Base-by-base conservation (phyloP, 306 rosid genomes). In the Rubus idaeus region DNA sequence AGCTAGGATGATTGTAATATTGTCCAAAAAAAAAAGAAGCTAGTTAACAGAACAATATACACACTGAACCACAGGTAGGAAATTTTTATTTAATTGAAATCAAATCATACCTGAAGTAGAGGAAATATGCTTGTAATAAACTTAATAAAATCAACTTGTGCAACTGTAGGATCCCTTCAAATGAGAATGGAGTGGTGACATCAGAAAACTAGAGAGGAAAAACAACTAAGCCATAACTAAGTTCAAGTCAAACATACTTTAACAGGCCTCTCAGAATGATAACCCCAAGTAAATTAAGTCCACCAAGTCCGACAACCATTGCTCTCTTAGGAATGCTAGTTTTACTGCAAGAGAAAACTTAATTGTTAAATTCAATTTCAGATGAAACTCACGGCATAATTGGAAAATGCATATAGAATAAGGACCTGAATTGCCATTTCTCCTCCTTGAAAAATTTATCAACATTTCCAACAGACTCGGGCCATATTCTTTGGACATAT, bases 281-380 rank as follows among this genome's bases (percentile, higher is more conserved):
- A 78, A 94, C 91, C 77, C 98, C 98, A 75, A 94, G 89, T 70
- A 94, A 89, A 88, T 94, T 94, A 68, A 94, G 92, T 52, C 96
- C 98, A 57, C 98, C 98, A 74, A 94, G 78, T 74, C 97, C 98
- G 79, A 88, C 61, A 64, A 87, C 97, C 96, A 91, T 72, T 46
- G 93, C 97, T 81, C 87, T 88, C 84, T 94, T 94, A 52, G 96
- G 82, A 56, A 79, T 11, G 68, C 87, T 77, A 74, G 91, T 80
- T 89, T 90, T 94, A 75, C 98, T 91, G 94, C 82, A 49, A 75
- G 42, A 11, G 42, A 57, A 83, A 42, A 81, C 52, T 82, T 77
- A 67, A 77, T 40, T 18, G 30, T 57, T 79, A 80, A 63, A 64
- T 70, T 74, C 62, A 78, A 17, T 26, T 57, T 66, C 57, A 26